Evolutionary conservation across 2,329 filamentous ascomycete species (phyloP), one percentile per base, ranked within the genome.

Genomic region (Helminthosporium solani): DNA sequence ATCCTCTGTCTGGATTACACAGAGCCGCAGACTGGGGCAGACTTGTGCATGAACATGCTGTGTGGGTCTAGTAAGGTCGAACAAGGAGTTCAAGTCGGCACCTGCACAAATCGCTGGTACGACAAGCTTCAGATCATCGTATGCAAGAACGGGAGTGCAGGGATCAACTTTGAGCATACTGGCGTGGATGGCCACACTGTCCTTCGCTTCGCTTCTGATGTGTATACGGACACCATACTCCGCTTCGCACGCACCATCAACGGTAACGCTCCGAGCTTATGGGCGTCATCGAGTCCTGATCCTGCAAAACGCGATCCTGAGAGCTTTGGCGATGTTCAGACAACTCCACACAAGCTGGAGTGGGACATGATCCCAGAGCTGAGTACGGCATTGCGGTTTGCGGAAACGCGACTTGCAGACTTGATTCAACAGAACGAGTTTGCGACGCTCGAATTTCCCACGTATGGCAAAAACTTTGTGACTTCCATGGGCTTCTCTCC

Each of bases 91-190:
- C 94, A 99, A 72, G 90, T 96, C 35, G 94, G 94, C 23, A 97
- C 94, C 2, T 99, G 94, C 73, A 96, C 92, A 12, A 99, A 99
- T 71, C 81, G 94, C 51, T 99, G 94, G 94, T 99, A 99, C 65
- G 94, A 99, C 74, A 99, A 99, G 75, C 78, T 99, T 38, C 94
- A 99, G 67, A 96, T 99, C 52, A 97, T 99, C 44, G 94, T 99
- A 40, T 97, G 94, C 78, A 95, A 96, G 75, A 99, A 97, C 71
- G 94, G 94, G 46, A 96, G 90, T 64, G 94, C 94, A 0, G 94
- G 94, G 5, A 97, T 99, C 82, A 99, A 99, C 73, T 97, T 99
- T 62, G 94, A 99, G 70, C 94, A 99, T 65, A 99, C 94, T 0
- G 94, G 94, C 56, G 92, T 99, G 4, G 94, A 99, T 63, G 94